Evolutionary conservation across 305 asterid species (phyloP).

Genomic region (Solanum hybrid): DNA sequence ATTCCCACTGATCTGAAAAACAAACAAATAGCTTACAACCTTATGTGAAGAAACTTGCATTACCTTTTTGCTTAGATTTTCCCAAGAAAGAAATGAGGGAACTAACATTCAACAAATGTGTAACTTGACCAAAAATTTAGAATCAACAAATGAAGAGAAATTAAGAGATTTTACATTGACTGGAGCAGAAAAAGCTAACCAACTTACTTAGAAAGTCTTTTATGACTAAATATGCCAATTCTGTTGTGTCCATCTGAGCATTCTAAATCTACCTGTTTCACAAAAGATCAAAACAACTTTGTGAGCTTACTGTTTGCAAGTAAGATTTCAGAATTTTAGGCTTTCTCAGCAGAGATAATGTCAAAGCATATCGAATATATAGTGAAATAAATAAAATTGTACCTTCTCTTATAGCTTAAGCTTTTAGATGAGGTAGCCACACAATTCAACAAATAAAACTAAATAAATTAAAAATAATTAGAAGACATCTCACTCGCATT

Average conservation of each 20-base stretch:
- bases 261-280: constrained; percentile 77
- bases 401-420: background rate
- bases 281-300: background rate
- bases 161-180: background rate
- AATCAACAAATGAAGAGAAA: background rate
- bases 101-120: background rate
- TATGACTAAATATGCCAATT: constrained; percentile 85
- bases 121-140: background rate
- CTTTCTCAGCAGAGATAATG: background rate
- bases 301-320: background rate
- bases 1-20: constrained; percentile 71
- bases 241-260: constrained; percentile 59
- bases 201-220: constrained; percentile 53
- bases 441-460: background rate
- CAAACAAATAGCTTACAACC: background rate
- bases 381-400: background rate
- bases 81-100: background rate
- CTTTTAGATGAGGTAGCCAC: background rate
- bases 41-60: background rate
- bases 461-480: background rate
- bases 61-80: background rate
- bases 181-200: background rate
- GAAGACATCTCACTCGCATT: constrained; percentile 55
- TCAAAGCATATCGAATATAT: background rate
- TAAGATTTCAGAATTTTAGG: background rate